A percentile compares a stretch with the other conserved stretches of the same genome.
phyloP scores from a whole-genome alignment of 1,284 basidiomycete genomes.

The Leccinum ponderosum region DNA sequence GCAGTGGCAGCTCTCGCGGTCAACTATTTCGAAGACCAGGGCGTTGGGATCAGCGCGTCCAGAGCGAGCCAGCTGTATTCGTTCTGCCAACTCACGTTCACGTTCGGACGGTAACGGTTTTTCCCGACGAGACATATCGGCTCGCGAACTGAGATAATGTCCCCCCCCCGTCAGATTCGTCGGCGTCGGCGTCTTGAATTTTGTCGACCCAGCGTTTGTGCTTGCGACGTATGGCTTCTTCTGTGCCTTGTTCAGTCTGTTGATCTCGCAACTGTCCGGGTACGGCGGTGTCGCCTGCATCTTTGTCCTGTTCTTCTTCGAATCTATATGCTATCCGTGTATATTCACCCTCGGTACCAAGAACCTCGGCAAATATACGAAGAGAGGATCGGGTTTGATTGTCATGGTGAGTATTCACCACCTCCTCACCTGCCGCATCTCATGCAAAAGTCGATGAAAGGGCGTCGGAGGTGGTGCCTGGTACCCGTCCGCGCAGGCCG shows the following conservation, averaged over 20 bases:
- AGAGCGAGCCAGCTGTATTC: constrained; percentile 67
- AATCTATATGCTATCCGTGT: constrained; percentile 71
- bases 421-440: background rate
- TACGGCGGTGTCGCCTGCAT: constrained; percentile 60
- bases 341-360: constrained; percentile 75
- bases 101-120: constrained; percentile 53
- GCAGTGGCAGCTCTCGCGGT: constrained; percentile 73
- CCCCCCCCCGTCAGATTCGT: constrained; percentile 46
- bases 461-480: constrained; percentile 77
- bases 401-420: constrained; percentile 46
- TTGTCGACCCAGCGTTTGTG: constrained; percentile 64
- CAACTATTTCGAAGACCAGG: constrained; percentile 66
- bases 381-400: constrained; percentile 68
- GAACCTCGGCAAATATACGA: constrained; percentile 69
- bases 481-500: constrained; percentile 72
- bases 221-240: constrained; percentile 55
- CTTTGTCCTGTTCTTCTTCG: constrained; percentile 77
- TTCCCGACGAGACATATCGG: background rate
- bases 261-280: constrained; percentile 54
- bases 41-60: constrained; percentile 54
- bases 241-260: constrained; percentile 55
- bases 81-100: constrained; percentile 74
- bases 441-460: constrained; percentile 23
- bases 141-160: background rate
- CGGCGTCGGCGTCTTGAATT: constrained; percentile 63